phyloP scores from a whole-genome alignment of 768 basidiomycete species.

The Hemileccinum impolitum region DNA sequence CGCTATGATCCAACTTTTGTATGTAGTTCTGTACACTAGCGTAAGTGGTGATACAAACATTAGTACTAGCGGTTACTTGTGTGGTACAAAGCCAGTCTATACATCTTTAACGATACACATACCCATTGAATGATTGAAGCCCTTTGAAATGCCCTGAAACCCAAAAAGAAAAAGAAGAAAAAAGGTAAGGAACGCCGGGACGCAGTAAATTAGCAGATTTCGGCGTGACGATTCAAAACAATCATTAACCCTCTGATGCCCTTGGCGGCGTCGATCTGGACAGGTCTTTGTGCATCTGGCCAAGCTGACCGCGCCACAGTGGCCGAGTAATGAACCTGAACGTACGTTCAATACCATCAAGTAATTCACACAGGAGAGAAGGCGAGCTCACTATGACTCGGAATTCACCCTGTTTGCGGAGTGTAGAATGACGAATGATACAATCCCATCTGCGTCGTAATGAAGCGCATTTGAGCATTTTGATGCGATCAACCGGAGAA shows the following conservation, averaged over 20 bases:
- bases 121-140: conserved; percentile 11
- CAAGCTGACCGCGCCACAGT: conserved; percentile 34
- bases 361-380: conserved; percentile 8
- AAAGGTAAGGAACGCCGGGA: neutral
- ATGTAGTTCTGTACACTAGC: conserved; percentile 17
- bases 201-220: conserved; percentile 18
- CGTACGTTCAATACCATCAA: conserved; percentile 11
- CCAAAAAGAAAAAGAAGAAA: conserved; percentile 5
- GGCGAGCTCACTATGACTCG: conserved; percentile 31
- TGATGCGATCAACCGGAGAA: conserved; percentile 15
- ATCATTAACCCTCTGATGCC: conserved; percentile 38
- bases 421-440: conserved; percentile 32
- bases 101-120: conserved; percentile 18
- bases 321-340: conserved; percentile 34
- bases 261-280: conserved; percentile 33
- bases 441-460: conserved; percentile 34
- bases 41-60: conserved; percentile 31
- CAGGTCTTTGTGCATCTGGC: conserved; percentile 37
- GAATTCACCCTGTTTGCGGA: conserved; percentile 31
- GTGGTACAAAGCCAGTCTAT: conserved; percentile 10
- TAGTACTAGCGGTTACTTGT: conserved; percentile 19
- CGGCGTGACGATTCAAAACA: conserved; percentile 31
- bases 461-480: conserved; percentile 11
- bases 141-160: conserved; percentile 7
- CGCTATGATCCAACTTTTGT: conserved; percentile 6